Evolutionary conservation across 1,284 basidiomycete genomes (phyloP).

Genomic region (Rhodotorula sp.): DNA sequence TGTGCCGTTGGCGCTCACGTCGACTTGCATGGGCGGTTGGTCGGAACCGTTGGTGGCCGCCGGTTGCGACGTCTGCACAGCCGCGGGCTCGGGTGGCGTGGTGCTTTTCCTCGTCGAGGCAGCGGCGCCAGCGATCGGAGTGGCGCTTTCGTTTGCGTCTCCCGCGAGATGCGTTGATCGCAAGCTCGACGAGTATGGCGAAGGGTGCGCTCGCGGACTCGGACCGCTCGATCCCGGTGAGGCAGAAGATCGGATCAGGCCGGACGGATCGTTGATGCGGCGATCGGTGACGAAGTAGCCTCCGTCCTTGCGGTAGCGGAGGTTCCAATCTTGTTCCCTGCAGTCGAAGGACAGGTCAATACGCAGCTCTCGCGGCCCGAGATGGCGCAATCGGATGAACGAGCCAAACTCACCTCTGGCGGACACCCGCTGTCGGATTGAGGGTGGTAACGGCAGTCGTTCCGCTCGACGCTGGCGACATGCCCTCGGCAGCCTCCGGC

Average conservation of each 20-base stretch:
- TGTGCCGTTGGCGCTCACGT: not conserved
- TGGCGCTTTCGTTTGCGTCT: not conserved
- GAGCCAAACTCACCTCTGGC: slow-evolving; percentile 15
- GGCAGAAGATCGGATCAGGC: slow-evolving; percentile 18
- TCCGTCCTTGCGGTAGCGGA: slow-evolving; percentile 31
- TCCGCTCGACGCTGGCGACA: slow-evolving; percentile 32
- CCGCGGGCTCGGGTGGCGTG: not conserved
- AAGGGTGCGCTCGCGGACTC: not conserved
- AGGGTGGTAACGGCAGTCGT: slow-evolving; percentile 37
- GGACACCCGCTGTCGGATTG: slow-evolving; percentile 38
- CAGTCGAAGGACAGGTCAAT: not conserved
- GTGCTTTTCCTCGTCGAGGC: not conserved
- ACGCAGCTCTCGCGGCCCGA: too few relatives aligned
- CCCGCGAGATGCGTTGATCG: slow-evolving; percentile 28
- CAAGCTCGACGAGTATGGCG: slow-evolving; percentile 24
- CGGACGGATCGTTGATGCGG: slow-evolving; percentile 16
- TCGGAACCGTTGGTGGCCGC: not conserved
- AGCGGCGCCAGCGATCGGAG: not conserved
- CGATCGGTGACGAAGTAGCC: slow-evolving; percentile 33
- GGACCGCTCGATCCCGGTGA: slow-evolving; percentile 9
- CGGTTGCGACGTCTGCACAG: not conserved
- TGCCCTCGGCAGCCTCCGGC: slow-evolving; percentile 36
- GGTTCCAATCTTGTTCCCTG: slow-evolving; percentile 40
- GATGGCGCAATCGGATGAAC: not conserved
- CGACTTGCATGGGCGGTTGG: not conserved